Evolutionary conservation across 2,329 filamentous ascomycete species (phyloP).

Genomic region (Thelonectria blattea): DNA sequence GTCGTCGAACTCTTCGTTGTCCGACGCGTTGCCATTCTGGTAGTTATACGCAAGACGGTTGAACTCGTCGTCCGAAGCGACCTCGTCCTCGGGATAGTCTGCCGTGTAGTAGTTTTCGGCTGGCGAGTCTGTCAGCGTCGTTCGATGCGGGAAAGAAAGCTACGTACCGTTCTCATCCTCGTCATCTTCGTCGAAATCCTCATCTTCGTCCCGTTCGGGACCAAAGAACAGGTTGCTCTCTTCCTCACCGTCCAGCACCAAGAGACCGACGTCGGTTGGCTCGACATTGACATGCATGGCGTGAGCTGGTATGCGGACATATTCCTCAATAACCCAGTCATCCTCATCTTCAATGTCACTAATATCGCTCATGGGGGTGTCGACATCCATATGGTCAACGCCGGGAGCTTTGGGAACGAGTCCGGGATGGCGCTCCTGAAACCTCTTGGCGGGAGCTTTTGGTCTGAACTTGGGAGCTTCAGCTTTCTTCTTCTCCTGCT

Average conservation of each 20-base stretch:
- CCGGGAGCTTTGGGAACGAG: constrained; percentile 9
- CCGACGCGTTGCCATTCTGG: constrained; percentile 59
- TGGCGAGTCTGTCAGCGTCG: constrained; percentile 34
- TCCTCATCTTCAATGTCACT: constrained; percentile 54
- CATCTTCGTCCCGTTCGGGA: constrained; percentile 65
- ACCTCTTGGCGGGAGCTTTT: constrained; percentile 61
- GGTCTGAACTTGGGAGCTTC: constrained; percentile 57
- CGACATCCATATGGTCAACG: constrained; percentile 34
- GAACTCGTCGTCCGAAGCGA: constrained; percentile 67
- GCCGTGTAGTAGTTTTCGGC: constrained; percentile 81
- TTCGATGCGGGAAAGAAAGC: constrained; percentile 21
- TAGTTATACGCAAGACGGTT: constrained; percentile 62
- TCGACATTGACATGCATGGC: constrained; percentile 54
- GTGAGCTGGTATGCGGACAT: constrained; percentile 64
- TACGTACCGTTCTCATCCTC: constrained; percentile 69
- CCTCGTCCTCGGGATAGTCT: constrained; percentile 82
- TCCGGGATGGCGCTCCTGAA: constrained; percentile 61
- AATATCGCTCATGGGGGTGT: constrained; percentile 47
- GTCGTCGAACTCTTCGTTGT: constrained; percentile 60
- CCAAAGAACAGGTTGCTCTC: constrained; percentile 67
- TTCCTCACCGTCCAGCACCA: constrained; percentile 64
- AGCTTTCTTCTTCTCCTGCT: constrained; percentile 48
- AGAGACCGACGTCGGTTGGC: constrained; percentile 59
- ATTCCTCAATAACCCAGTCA: constrained; percentile 70
- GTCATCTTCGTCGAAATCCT: constrained; percentile 64